Base-by-base conservation (phyloP, 805 yeast species). In the Zygoascus bituminiphila region DNA sequence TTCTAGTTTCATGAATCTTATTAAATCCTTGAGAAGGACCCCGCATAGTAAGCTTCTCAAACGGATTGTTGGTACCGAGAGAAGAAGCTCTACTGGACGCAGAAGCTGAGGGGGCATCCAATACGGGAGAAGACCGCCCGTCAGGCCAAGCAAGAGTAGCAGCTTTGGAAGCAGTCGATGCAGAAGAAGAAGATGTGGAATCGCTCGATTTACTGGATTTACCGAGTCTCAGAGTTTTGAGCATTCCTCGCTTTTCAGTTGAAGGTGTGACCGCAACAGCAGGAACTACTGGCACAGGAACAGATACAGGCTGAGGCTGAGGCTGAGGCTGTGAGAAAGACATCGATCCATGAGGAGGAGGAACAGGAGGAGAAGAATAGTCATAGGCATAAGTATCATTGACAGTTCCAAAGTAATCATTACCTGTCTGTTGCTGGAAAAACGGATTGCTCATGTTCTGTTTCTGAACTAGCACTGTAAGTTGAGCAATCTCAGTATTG, bases 61-160 rank as follows among this genome's bases (percentile, higher is more conserved):
- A 44, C 12, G 51, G 47, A 14, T 10, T 19, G 17, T 22, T 17
- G 22, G n/a, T 23, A 42, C 36, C 35, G n/a, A 15, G 3, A 7
- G 22, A 15, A 23, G 36, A 19, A 42, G 36, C 44, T 14, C 19
- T 35, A 43, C 15, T 9, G 36, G 35, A 12, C 3, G 10, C 17
- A 15, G 21, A 10, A 5, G n/a, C 19, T 10, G 41, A 20, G 8
- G 10, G 9, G 10, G 41, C 20, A 33, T 12, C 12, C n/a, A n/a
- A n/a, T n/a, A n/a, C n/a, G 17, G 45, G 9, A 6, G 39, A 5
- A 5, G 36, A 43, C 22, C 47, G 46, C 23, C 41, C 50, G 7
- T 33, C 47, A 21, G 49, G 29, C 62, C 62, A 57, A 4, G 61
- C 61, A 9, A 51, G 45, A 19, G 54, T 48, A 3, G 62, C 62